Base-by-base conservation (phyloP, 192 early-diverging fungal species). In the Geosiphon pyriformis region DNA sequence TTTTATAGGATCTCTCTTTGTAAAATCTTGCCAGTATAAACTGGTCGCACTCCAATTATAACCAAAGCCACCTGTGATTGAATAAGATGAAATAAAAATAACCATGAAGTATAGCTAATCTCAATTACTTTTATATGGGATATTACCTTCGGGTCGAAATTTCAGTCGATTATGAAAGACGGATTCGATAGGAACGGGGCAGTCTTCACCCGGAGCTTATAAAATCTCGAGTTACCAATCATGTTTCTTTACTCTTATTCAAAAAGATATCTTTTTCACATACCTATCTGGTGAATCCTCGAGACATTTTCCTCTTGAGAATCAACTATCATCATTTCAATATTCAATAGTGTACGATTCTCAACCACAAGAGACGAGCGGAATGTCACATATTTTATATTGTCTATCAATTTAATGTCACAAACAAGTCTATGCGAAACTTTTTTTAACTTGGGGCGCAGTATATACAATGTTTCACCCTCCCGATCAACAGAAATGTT, bases 381-480 rank as follows among this genome's bases (percentile, higher is more conserved):
- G 67, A 99, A 87, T 1, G 90, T 94, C 0, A 99, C 94, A 35
- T 89, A 76, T 82, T 99, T 99, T 57, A 96, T 83, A 65, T 94
- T 90, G 51, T 93, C 83, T 51, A 89, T 80, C 54, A 98, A 78
- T 58, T 84, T 82, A 56, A 98, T 88, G 34, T 98, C 94, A 32
- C 94, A 89, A 0, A 93, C 90, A 30, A 99, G 70, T 1, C 87
- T 83, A 74, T 99, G 92, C 25, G 83, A 70, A 23, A 96, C 85
- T 49, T 84, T 78, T 49, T 91, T 85, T 20, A 95, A 56, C 18
- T 88, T 82, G 0, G 96, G 96, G 49, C 91, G 81, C 59, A 99
- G 72, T 22, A 87, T 72, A 68, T 96, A 94, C 33, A 90, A 72
- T 56, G 83, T 83, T 30, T 83, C 80, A 4, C 92, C 92, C 75